Evolutionary conservation across 352 stramenopile species (phyloP), one percentile per base, ranked within the genome.

Genomic region (Thalassiosira livingstoniorum): DNA sequence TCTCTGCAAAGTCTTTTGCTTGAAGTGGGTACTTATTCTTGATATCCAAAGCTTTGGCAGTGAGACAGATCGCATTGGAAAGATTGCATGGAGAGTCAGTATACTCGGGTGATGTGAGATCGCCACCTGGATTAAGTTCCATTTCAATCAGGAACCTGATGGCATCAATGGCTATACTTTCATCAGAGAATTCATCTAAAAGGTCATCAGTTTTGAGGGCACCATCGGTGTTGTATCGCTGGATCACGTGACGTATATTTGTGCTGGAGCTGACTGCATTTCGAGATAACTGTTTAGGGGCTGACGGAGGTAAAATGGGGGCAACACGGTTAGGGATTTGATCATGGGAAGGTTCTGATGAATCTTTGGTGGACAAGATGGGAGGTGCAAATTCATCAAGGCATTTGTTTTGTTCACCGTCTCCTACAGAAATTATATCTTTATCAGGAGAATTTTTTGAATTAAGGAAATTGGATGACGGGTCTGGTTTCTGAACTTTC

Each of bases 121-220:
- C 55, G 1, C 54, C 39, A 35, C 55, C 57, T 34, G 68, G 68
- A 47, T 77, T 62, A 2, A 77, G 58, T 27, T 77, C 68, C 21
- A 69, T 23, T 34, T 77, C 55, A 18, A 77, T 68, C 55, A 77
- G 37, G n/a, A 77, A 77, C 27, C 68, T 39, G n/a, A 77, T 29
- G 13, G 68, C 68, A 55, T 45, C 32, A 27, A 62, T 60, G 21
- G 34, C 0, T 3, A 11, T 18, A 60, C 37, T 54, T 42, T 37
- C 21, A 18, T 25, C 32, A 55, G 43, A 34, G 4, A 77, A 61
- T 53, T 77, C 68, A 10, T 77, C 68, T 31, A 77, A 51, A 23
- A 77, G 34, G 53, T 77, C 68, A 62, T 77, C 68, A 62, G 68
- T 54, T 35, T 68, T 69, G 23, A 77, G 37, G 34, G 57, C 23